Evolutionary conservation across 306 rosid genomes (phyloP).

Genomic region (Begonia fuchsioides): DNA sequence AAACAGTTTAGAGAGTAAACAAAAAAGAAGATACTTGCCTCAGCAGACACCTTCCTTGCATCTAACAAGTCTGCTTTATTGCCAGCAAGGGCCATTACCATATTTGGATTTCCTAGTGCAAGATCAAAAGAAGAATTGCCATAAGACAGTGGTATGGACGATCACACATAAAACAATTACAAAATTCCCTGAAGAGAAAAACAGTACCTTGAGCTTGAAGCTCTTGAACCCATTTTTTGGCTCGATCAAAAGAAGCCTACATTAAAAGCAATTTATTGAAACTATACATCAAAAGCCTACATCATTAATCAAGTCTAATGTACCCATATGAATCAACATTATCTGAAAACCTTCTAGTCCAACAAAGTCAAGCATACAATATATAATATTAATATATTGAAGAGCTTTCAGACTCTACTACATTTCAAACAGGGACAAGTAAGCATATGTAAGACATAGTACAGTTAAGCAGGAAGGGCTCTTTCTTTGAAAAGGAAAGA

Average conservation of each 20-base stretch:
- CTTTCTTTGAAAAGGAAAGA: no score
- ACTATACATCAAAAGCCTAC: no score
- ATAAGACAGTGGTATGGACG: background rate
- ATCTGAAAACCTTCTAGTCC: no score
- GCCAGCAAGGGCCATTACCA: conserved; percentile 60
- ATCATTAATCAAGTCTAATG: no score
- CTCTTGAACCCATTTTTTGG: conserved; percentile 47
- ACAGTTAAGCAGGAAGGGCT: no score
- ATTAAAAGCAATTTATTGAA: background rate
- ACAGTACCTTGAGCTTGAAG: conserved; percentile 40
- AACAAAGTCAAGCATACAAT: no score
- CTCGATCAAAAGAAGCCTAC: conserved; percentile 46
- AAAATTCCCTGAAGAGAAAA: background rate
- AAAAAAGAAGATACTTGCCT: conserved; percentile 22
- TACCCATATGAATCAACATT: no score
- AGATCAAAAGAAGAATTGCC: background rate
- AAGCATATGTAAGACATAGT: no score
- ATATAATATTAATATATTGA: no score
- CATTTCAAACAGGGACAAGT: no score
- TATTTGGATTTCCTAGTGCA: conserved; percentile 34
- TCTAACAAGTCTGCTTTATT: conserved; percentile 45
- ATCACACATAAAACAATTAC: background rate
- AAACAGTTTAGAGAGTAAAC: background rate
- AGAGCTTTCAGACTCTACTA: no score
- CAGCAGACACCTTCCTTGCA: conserved; percentile 34